Percentiles rank a stretch among this genome's conserved stretches.
Evolutionary conservation across 2,329 filamentous ascomycete species (phyloP).

Genomic region (Colletotrichum sp.): DNA sequence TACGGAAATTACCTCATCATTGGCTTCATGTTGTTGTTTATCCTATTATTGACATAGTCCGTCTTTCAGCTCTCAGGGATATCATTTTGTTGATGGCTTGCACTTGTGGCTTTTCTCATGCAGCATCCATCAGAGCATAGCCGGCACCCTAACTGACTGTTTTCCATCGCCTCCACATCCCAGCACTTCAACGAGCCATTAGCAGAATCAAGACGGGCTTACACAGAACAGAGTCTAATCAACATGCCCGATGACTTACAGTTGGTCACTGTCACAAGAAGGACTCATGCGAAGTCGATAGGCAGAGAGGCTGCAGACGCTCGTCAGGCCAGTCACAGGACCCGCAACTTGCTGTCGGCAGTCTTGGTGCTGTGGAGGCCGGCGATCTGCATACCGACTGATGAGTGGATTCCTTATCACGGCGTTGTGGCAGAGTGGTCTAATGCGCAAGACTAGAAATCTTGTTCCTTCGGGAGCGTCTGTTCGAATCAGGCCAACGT

Average conservation of each 20-base stretch:
- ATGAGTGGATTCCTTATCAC: background rate
- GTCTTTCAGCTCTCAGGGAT: background rate
- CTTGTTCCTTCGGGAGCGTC: constrained; percentile 1
- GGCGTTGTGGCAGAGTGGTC: background rate
- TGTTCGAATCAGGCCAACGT: constrained; percentile 1
- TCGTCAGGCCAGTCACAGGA: background rate
- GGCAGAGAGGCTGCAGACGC: fast-evolving
- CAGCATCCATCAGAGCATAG: background rate
- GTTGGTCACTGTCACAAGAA: background rate
- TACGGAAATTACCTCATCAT: background rate
- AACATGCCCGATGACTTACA: background rate
- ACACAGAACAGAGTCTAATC: background rate
- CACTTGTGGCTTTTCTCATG: background rate
- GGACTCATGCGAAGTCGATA: fast-evolving
- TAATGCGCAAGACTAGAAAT: constrained; percentile 4
- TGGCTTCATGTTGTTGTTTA: background rate
- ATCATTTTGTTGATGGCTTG: background rate
- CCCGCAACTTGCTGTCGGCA: background rate
- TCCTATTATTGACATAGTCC: background rate
- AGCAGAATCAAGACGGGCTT: background rate
- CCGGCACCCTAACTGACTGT: background rate
- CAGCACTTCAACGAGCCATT: background rate
- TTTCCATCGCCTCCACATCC: background rate
- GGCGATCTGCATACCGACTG: background rate
- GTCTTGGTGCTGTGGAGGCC: background rate